phyloP scores from a whole-genome alignment of 805 yeast genomes.

The Myxozyma mucilagina region DNA sequence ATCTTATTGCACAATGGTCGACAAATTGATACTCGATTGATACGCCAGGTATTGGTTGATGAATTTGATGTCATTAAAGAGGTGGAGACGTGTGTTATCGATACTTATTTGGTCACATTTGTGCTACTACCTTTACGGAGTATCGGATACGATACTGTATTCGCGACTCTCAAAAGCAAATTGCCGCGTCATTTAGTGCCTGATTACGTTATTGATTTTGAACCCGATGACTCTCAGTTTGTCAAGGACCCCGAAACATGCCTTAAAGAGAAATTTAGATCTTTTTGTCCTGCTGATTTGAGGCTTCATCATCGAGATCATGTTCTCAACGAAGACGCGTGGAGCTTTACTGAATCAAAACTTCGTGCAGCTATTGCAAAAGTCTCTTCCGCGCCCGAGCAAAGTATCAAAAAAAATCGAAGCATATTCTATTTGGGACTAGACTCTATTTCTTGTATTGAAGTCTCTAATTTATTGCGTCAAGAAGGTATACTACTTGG shows the following conservation, averaged over 20 bases:
- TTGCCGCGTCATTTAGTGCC: conserved; percentile 8
- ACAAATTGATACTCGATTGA: background rate
- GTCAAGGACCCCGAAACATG: background rate
- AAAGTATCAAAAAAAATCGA: conserved; percentile 3
- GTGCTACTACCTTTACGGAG: background rate
- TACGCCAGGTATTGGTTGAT: background rate
- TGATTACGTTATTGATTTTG: conserved; percentile 12
- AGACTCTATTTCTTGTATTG: conserved; percentile 35
- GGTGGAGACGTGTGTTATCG: background rate
- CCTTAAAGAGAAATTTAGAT: background rate
- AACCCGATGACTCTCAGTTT: background rate
- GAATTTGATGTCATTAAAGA: background rate
- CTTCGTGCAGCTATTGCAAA: conserved; percentile 9
- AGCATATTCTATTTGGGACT: conserved; percentile 31
- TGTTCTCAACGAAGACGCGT: background rate
- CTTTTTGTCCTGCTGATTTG: background rate
- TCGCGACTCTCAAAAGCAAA: background rate
- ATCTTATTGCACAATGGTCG: background rate
- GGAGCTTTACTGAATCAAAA: conserved; percentile 8
- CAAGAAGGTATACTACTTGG: conserved; percentile 14
- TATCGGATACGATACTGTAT: background rate
- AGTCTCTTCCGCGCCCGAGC: conserved; percentile 9
- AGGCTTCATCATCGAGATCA: background rate
- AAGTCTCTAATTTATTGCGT: conserved; percentile 21
- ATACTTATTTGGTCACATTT: background rate